Percentiles rank a stretch among this genome's conserved stretches.
Evolutionary conservation across 2,329 filamentous ascomycete genomes (phyloP).

Genomic region (Ophiostoma sp.): DNA sequence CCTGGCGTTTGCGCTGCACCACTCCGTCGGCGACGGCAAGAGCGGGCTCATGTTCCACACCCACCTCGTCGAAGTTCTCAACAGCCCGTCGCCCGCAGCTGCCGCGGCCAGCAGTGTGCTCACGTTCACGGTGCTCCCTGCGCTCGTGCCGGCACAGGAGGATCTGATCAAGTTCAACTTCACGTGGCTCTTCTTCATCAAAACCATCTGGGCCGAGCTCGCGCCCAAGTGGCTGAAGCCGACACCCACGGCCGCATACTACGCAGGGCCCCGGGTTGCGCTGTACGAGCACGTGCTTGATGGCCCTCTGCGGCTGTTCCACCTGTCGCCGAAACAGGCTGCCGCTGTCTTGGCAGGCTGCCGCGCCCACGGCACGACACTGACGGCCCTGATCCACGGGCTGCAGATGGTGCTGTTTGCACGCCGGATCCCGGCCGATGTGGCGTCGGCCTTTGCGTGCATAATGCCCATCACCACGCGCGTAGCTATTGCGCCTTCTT

Average conservation of each 20-base stretch:
- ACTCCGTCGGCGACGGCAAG: constrained; percentile 48
- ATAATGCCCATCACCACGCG: constrained; percentile 44
- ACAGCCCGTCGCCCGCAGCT: constrained; percentile 20
- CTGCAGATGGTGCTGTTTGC: constrained; percentile 41
- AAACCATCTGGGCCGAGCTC: constrained; percentile 38
- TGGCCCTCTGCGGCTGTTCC: constrained; percentile 37
- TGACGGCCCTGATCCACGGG: constrained; percentile 47
- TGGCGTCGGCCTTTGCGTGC: constrained; percentile 35
- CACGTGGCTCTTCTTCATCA: constrained; percentile 39
- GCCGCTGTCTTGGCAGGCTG: constrained; percentile 37
- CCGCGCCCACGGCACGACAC: constrained; percentile 39
- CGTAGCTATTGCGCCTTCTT: constrained; percentile 31
- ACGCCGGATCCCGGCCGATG: constrained; percentile 33
- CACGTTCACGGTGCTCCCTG: constrained; percentile 31
- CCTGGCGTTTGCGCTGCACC: constrained; percentile 47
- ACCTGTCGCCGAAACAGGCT: constrained; percentile 32
- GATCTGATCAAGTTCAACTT: constrained; percentile 38
- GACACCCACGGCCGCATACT: constrained; percentile 29
- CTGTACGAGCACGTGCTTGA: constrained; percentile 36
- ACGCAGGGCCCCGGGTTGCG: constrained; percentile 38
- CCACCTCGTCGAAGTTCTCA: constrained; percentile 41
- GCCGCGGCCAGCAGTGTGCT: constrained; percentile 27
- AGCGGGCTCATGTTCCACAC: constrained; percentile 47
- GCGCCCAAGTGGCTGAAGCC: constrained; percentile 37
- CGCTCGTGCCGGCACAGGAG: constrained; percentile 40